These are phyloP conservation scores for Fusarium sp. DNA, from an alignment of 2,329 filamentous ascomycete genomes.

Conservation along the genomic window DNA sequence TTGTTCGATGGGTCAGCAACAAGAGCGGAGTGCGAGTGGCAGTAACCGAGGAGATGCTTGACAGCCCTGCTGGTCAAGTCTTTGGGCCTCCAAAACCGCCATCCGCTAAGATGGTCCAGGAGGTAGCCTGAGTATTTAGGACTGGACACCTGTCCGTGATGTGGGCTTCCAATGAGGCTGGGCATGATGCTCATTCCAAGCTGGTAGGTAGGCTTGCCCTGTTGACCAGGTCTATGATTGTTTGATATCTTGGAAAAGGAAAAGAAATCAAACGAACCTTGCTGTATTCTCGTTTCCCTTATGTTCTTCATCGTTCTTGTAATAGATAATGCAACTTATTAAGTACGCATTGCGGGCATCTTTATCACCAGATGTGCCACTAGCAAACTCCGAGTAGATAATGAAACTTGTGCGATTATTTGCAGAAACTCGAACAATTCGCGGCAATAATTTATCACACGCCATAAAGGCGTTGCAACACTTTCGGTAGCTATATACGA, in stretches of 20 bases:
- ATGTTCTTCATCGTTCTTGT: neutral
- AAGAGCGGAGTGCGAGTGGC: conserved; percentile 71
- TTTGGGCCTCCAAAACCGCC: conserved; percentile 58
- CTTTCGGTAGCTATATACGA: neutral
- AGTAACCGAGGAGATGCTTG: conserved; percentile 75
- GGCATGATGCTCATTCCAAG: neutral
- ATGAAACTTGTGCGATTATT: conserved; percentile 2
- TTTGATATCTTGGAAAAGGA: neutral
- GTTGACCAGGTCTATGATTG: neutral
- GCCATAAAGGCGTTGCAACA: neutral
- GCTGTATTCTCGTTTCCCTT: conserved; percentile 6
- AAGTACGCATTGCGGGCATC: too few relatives aligned
- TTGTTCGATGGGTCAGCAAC: conserved; percentile 77
- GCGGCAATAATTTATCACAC: too few relatives aligned
- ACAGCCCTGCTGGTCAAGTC: conserved; percentile 68
- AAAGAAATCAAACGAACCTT: conserved; percentile 3
- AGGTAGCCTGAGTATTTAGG: conserved; percentile 55
- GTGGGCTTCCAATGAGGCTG: neutral
- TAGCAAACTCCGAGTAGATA: neutral
- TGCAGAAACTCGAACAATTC: neutral
- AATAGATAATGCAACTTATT: conserved; percentile 8
- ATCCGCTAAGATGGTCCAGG: conserved; percentile 65
- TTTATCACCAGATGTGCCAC: too few relatives aligned
- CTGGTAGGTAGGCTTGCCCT: too few relatives aligned
- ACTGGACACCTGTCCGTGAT: neutral